Evolutionary conservation across 768 basidiomycete genomes (phyloP).

Genomic region (Amanita rubescens): DNA sequence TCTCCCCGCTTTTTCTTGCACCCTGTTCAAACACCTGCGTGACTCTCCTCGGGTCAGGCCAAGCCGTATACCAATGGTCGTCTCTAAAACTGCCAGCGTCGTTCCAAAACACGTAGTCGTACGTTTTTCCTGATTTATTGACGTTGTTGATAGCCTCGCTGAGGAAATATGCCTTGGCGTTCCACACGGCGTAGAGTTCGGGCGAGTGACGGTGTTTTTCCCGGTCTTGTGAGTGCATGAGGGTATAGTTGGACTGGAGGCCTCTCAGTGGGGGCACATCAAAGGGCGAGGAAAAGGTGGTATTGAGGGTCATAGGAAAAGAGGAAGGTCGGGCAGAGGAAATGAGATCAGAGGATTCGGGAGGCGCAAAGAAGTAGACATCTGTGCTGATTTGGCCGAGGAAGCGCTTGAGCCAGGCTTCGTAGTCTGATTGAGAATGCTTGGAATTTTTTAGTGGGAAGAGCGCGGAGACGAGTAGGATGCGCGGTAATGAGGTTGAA

Average conservation of each 20-base stretch:
- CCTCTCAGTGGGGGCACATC: slow-evolving; percentile 37
- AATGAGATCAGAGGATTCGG: slow-evolving; percentile 27
- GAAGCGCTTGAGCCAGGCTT: slow-evolving; percentile 36
- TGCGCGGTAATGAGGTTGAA: slow-evolving; percentile 12
- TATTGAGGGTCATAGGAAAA: slow-evolving; percentile 35
- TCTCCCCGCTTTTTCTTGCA: slow-evolving; percentile 19
- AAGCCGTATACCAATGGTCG: slow-evolving; percentile 34
- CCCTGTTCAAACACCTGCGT: slow-evolving; percentile 33
- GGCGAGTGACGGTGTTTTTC: slow-evolving; percentile 36
- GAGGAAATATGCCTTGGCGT: slow-evolving; percentile 45
- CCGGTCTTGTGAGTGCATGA: slow-evolving; percentile 39
- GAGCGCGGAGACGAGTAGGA: slow-evolving; percentile 49
- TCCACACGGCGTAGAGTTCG: slow-evolving; percentile 50
- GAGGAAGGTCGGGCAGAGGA: slow-evolving; percentile 21
- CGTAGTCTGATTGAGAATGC: slow-evolving; percentile 39
- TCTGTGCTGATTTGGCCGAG: slow-evolving; percentile 36
- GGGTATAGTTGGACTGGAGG: slow-evolving; percentile 25
- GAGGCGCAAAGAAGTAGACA: slow-evolving; percentile 48
- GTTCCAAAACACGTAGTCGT: slow-evolving; percentile 52
- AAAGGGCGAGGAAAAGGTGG: slow-evolving; percentile 37
- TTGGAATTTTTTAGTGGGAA: slow-evolving; percentile 45
- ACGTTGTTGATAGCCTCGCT: slow-evolving; percentile 29
- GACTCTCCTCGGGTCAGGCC: slow-evolving; percentile 40
- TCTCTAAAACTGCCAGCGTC: slow-evolving; percentile 48
- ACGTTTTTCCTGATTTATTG: slow-evolving; percentile 20